Evolutionary conservation across 495 filamentous ascomycete species (phyloP), one percentile per base, ranked within the genome.

Genomic region (Saxophila tyrrhenica): DNA sequence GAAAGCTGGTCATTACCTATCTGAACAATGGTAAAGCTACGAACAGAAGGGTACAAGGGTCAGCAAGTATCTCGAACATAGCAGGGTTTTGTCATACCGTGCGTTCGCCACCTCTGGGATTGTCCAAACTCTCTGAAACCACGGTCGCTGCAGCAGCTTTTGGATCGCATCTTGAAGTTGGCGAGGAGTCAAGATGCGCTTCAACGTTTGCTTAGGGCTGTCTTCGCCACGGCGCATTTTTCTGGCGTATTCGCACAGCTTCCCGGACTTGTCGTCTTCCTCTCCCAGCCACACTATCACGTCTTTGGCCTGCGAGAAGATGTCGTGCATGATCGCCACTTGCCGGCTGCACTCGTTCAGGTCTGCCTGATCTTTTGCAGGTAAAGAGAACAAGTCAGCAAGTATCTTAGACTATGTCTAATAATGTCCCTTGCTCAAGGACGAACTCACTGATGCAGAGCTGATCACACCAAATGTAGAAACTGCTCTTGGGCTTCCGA

Each of bases 311-410:
- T 53, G 20, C 11, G 9, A 42, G 58, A 49, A 68, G 52, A 68
- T 66, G 3, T 60, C 13, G 3, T 55, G 48, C 64, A 68, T 66
- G 24, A 63, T 54, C 25, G 43, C 49, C 10, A 68, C 65, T 21
- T 65, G 50, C 2, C 44, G 45, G 21, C 50, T 44, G 10, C 59
- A 58, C 48, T 68, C 65, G 7, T 51, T 20, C 0, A 45, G 41
- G 23, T 68, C 62, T 5, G 47, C 39, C 44, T 68, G 65, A 41
- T 68, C 65, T 39, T n/a, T n/a, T n/a, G n/a, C n/a, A n/a, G n/a
- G n/a, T n/a, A n/a, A n/a, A n/a, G n/a, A n/a, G n/a, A n/a, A n/a
- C n/a, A n/a, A n/a, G n/a, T n/a, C n/a, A n/a, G n/a, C n/a, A n/a
- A n/a, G n/a, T n/a, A n/a, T n/a, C n/a, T n/a, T n/a, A n/a, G n/a